Evolutionary conservation across 2,329 filamentous ascomycete genomes (phyloP), one percentile per base, ranked within the genome.

Genomic region (Microascus cirrosus): DNA sequence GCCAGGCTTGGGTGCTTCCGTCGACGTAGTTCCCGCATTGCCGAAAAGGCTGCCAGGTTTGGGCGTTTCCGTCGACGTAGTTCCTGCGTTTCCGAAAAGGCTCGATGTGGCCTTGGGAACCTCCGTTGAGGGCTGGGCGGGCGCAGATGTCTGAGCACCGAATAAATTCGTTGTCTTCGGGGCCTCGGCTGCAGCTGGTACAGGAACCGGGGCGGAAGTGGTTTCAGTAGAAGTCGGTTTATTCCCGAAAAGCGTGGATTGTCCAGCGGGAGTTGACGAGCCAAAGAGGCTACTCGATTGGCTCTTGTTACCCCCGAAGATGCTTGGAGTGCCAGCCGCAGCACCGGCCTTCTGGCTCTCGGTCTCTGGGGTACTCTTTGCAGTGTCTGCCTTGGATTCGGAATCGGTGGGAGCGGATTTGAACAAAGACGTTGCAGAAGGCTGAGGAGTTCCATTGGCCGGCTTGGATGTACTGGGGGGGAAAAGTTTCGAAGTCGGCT

Each of bases 221-320:
- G 68, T 69, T 8, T 66, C 58, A 42, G 62, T 59, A 56, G 72
- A 67, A 5, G 66, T 59, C 11, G 69, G 64, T 63, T 73, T 73
- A 11, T 64, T 55, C 22, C 62, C 61, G 61, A 74, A 74, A 1
- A 73, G 61, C 18, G 66, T 66, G 22, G 54, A 12, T 34, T 57
- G 32, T 34, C 35, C 54, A 15, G 24, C 20, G 7, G 57, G n/a
- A 20, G 58, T 57, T 7, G 58, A n/a, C 3, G 45, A 36, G 2
- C 45, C 48, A 34, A 57, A 57, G 28, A 57, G 56, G 34, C 36
- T 54, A 35, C 20, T 35, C n/a, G 51, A 12, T 13, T 48, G 24
- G 20, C 32, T 18, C 63, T 71, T 72, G 42, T 63, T 57, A 8
- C 28, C 28, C n/a, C 68, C 69, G 34, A 68, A 68, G 28, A 66